These are phyloP conservation scores for Periconia digitata DNA, from an alignment of 2,329 filamentous ascomycete species.

Conservation along the genomic window DNA sequence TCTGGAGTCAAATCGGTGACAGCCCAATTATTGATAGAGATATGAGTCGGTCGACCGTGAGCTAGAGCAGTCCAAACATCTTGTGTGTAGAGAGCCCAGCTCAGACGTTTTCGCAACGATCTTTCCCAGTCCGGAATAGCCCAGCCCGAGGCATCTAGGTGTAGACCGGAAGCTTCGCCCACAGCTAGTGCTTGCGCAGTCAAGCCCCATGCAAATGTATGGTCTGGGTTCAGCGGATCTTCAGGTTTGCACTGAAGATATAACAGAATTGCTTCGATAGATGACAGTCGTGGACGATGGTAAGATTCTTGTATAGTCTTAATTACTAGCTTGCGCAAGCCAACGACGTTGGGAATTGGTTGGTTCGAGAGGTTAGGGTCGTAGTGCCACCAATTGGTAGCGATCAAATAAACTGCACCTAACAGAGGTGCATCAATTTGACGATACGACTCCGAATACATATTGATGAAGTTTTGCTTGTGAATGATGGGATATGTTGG, in stretches of 20 bases:
- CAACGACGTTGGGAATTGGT: neutral
- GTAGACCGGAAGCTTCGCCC: neutral
- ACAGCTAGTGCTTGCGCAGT: neutral
- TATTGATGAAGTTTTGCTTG: constrained; percentile 2
- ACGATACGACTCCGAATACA: neutral
- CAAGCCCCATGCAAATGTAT: constrained; percentile 1
- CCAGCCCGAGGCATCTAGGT: constrained; percentile 2
- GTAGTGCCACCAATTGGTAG: constrained; percentile 3
- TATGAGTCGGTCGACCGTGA: constrained; percentile 4
- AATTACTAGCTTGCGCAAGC: neutral
- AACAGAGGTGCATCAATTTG: neutral
- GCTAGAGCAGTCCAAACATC: constrained; percentile 2
- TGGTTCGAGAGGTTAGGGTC: neutral
- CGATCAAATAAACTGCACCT: neutral
- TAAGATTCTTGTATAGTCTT: neutral
- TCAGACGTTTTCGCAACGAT: constrained; percentile 1
- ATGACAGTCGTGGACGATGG: neutral
- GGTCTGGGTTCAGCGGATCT: neutral
- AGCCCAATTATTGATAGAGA: constrained; percentile 1
- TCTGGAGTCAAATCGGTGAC: neutral
- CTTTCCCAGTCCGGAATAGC: constrained; percentile 2
- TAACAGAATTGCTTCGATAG: constrained; percentile 1
- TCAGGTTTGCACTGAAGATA: constrained; percentile 2
- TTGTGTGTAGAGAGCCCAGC: constrained; percentile 5
- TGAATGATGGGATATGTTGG: neutral